Evolutionary conservation across 257 asterid species (phyloP), one percentile per base, ranked within the genome.

Genomic region (Catharanthus roseus): DNA sequence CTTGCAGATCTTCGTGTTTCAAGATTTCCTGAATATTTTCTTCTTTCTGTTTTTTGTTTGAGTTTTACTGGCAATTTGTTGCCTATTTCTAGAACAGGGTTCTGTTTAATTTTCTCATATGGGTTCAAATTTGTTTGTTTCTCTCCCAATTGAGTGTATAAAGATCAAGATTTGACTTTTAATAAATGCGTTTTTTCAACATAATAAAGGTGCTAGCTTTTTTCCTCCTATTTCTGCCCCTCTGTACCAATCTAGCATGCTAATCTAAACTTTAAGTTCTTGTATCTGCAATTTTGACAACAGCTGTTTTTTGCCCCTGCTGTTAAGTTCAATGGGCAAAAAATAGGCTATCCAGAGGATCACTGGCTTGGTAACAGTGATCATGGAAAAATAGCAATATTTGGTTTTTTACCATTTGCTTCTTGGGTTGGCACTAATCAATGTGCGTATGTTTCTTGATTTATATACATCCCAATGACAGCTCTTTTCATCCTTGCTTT

Each of bases 1-100:
- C 72, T 68, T 75, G 31, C 36, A 54, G 71, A 73, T 72, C 77
- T 50, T 79, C 69, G n/a, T 79, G 51, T 68, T 77, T 50, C 55
- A 10, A 1, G 51, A n/a, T 61, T 34, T 9, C 29, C 5, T 58
- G 31, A 53, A 34, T 19, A 24, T 72, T 56, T 56, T 51, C 33
- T 33, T 69, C 34, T 56, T 18, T 53, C 33, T 71, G 49, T 15
- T 23, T 38, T 41, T 51, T 72, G 42, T 28, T 65, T 58, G 68
- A 19, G 49, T 53, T 45, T 45, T 29, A 16, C 57, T 61, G 67
- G 50, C 33, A 28, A 47, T 57, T 38, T 63, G 67, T n/a, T n/a
- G 3, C 2, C 38, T n/a, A 11, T 67, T 79, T 54, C 56, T 63
- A 61, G 53, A 39, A 69, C 19, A 49, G 69, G 74, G 62, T 31